These are phyloP conservation scores for Trichoderma gamsii DNA, from an alignment of 495 filamentous ascomycete genomes.

Conservation along the genomic window DNA sequence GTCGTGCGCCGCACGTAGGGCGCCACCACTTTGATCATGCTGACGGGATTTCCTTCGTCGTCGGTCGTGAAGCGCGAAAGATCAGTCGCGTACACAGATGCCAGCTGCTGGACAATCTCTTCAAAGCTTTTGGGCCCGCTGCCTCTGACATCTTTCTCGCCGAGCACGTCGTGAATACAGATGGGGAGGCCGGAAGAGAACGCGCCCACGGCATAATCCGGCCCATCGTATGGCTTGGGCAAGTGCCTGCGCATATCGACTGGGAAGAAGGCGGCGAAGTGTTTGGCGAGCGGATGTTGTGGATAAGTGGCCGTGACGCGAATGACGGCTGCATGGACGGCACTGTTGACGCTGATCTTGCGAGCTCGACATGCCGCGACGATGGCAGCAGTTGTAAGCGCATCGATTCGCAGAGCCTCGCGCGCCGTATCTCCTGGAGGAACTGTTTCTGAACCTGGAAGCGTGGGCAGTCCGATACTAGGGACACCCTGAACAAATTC, in stretches of 20 bases:
- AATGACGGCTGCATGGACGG: conserved; percentile 23
- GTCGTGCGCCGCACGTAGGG: conserved; percentile 18
- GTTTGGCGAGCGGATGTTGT: conserved; percentile 16
- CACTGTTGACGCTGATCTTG: conserved; percentile 19
- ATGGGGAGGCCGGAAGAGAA: conserved; percentile 24
- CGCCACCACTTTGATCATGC: conserved; percentile 17
- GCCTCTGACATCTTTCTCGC: not conserved
- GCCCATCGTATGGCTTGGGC: not conserved
- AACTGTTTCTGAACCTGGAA: not conserved
- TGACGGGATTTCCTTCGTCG: not conserved
- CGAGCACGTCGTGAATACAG: conserved; percentile 20
- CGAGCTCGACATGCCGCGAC: not conserved
- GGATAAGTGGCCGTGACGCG: conserved; percentile 18
- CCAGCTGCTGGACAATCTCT: not conserved
- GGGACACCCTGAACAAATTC: not conserved
- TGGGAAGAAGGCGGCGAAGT: conserved; percentile 21
- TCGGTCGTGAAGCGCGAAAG: not conserved
- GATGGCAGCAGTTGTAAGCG: not conserved
- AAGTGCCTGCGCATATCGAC: conserved; percentile 22
- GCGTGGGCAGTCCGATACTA: not conserved
- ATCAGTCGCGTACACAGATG: not conserved
- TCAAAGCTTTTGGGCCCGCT: not conserved
- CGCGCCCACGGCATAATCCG: conserved; percentile 6
- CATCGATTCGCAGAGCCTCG: not conserved
- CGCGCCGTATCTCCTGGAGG: not conserved